Evolutionary conservation across 306 rosid genomes (phyloP).

Genomic region (Dicorynia guianensis): DNA sequence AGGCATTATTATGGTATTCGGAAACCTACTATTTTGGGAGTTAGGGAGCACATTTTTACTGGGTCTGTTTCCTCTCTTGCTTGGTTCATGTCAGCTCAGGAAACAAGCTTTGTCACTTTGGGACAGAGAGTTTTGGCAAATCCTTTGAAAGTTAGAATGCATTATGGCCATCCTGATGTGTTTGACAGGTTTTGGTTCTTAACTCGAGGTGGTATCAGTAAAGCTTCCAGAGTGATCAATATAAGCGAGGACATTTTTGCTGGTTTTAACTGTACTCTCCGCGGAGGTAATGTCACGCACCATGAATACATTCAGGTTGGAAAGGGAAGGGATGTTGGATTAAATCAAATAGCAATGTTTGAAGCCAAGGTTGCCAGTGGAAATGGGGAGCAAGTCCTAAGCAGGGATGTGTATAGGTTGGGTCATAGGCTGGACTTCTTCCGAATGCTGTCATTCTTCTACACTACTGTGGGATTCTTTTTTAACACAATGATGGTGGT

Average conservation of each 20-base stretch:
- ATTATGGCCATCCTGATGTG: constrained; percentile 97
- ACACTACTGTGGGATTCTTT: constrained; percentile 87
- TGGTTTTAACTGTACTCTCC: constrained; percentile 86
- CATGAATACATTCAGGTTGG: constrained; percentile 96
- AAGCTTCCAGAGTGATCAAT: constrained; percentile 92
- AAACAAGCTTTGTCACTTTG: constrained; percentile 89
- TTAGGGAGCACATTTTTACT: constrained; percentile 86
- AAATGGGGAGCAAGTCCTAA: constrained; percentile 86
- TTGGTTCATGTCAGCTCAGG: constrained; percentile 96
- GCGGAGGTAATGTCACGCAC: constrained; percentile 89
- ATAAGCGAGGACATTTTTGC: constrained; percentile 93
- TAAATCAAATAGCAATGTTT: constrained; percentile 89
- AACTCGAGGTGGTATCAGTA: constrained; percentile 92
- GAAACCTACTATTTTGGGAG: constrained; percentile 89
- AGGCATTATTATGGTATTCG: constrained; percentile 64
- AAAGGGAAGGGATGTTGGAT: constrained; percentile 92
- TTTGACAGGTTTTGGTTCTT: constrained; percentile 88
- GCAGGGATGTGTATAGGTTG: constrained; percentile 85
- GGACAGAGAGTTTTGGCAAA: constrained; percentile 91
- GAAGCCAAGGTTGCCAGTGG: constrained; percentile 97
- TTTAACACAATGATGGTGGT: constrained; percentile 77
- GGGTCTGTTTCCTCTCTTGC: constrained; percentile 96
- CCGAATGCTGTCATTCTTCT: constrained; percentile 85
- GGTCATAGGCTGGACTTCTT: constrained; percentile 89
- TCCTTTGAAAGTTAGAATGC: constrained; percentile 87